A percentile compares a stretch with the other conserved stretches of the same genome.
These are phyloP conservation scores for Moesziomyces sp. DNA, from an alignment of 1,284 basidiomycete species.

Conservation along the genomic window DNA sequence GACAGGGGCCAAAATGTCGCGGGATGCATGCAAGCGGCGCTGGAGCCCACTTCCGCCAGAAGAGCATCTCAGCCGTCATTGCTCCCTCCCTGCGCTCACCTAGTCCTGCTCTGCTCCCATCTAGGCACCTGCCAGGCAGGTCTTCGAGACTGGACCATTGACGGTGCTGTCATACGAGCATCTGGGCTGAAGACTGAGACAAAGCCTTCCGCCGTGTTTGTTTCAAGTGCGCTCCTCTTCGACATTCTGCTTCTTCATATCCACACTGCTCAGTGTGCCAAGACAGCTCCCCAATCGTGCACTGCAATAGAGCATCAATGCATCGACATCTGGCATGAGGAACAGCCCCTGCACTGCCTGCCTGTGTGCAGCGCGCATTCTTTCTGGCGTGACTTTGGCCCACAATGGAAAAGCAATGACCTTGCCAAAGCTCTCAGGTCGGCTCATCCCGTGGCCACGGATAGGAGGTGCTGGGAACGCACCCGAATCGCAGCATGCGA, in stretches of 20 bases:
- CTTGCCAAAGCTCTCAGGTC: neutral
- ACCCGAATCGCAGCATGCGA: slow-evolving; percentile 3
- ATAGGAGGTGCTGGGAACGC: slow-evolving; percentile 30
- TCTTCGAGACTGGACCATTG: neutral
- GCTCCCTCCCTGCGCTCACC: neutral
- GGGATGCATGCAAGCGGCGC: slow-evolving; percentile 27
- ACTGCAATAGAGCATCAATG: too few species aligned
- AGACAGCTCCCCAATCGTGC: too few species aligned
- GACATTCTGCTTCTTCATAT: neutral
- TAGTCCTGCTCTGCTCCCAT: neutral
- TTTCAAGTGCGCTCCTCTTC: neutral
- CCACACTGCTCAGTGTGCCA: neutral
- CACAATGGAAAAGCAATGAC: slow-evolving; percentile 1
- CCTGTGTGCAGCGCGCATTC: neutral
- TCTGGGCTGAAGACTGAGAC: slow-evolving; percentile 14
- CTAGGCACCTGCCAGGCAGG: neutral
- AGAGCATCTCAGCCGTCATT: neutral
- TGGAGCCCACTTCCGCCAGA: slow-evolving; percentile 8
- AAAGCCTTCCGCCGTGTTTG: neutral
- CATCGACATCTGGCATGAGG: too few species aligned
- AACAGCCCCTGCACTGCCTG: too few species aligned
- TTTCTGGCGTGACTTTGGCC: slow-evolving; percentile 24
- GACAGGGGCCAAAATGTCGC: slow-evolving; percentile 50
- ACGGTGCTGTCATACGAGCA: neutral
- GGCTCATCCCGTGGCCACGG: neutral